These are phyloP conservation scores for Crepidotus variabilis DNA, from an alignment of 768 basidiomycete species.

Conservation along the genomic window DNA sequence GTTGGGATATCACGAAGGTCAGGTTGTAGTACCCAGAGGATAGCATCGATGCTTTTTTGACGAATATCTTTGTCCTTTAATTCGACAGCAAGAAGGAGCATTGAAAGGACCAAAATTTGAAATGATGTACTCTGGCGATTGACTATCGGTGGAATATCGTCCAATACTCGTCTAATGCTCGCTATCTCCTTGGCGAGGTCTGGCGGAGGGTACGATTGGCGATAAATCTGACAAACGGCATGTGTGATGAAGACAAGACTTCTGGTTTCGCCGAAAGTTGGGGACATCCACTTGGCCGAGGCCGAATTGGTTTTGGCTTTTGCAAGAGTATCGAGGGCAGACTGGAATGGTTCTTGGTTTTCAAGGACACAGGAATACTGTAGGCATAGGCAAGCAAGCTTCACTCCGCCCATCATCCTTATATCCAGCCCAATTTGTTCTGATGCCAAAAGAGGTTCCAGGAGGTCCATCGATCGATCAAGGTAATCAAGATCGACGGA, in stretches of 20 bases:
- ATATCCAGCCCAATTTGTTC: not conserved
- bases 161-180: not conserved
- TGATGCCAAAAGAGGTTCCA: not conserved
- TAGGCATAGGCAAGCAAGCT: slow-evolving; percentile 2
- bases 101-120: not conserved
- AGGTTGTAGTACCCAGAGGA: not conserved
- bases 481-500: slow-evolving; percentile 2
- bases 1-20: not conserved
- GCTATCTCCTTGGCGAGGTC: not conserved
- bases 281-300: not conserved
- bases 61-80: not conserved
- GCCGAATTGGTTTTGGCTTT: not conserved
- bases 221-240: not conserved
- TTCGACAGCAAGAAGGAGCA: slow-evolving; percentile 1
- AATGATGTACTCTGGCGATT: slow-evolving; percentile 3
- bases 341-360: slow-evolving; percentile 3
- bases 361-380: slow-evolving; percentile 1
- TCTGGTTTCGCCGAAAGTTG: slow-evolving; percentile 3
- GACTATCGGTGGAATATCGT: not conserved
- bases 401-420: not conserved
- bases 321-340: not conserved
- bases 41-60: not conserved
- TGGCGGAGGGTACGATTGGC: not conserved
- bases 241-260: slow-evolving; percentile 5
- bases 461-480: not conserved